Evolutionary conservation across 495 filamentous ascomycete genomes (phyloP).

Genomic region (Talaromyces proteolyticus): DNA sequence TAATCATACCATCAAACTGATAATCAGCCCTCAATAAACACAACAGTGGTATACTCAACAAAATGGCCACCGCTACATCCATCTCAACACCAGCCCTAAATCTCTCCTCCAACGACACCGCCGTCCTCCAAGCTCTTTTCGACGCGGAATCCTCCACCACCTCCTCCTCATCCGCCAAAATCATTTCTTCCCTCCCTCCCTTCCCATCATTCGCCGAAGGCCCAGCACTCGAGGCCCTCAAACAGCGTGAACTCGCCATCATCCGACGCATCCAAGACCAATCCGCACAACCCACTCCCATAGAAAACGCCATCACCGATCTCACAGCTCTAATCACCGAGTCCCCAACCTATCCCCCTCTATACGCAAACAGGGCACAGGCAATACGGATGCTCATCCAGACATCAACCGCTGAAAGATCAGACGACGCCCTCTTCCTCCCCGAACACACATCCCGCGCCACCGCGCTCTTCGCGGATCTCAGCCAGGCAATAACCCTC

Average conservation of each 20-base stretch:
- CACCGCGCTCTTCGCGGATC: conserved; percentile 49
- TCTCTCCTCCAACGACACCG: conserved; percentile 64
- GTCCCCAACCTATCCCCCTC: conserved; percentile 65
- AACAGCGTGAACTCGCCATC: neutral
- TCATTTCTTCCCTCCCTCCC: conserved; percentile 33
- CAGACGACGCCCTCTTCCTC: conserved; percentile 14
- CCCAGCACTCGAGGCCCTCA: neutral
- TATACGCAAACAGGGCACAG: conserved; percentile 74
- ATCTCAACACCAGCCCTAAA: conserved; percentile 26
- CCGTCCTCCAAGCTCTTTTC: conserved; percentile 71
- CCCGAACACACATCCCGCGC: conserved; percentile 13
- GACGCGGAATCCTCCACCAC: conserved; percentile 66
- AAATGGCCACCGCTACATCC: conserved; percentile 8
- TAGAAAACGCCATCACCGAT: conserved; percentile 24
- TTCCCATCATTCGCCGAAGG: conserved; percentile 11
- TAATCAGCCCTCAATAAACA: too few relatives aligned
- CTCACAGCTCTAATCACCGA: conserved; percentile 50
- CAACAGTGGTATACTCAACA: too few relatives aligned
- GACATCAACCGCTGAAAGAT: conserved; percentile 5
- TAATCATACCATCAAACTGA: too few relatives aligned
- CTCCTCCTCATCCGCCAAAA: conserved; percentile 47
- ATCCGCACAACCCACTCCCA: neutral
- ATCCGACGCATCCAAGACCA: neutral
- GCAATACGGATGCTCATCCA: conserved; percentile 48
- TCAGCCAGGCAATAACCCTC: conserved; percentile 62